Evolutionary conservation across 805 yeast genomes (phyloP), one percentile per base, ranked within the genome.

Genomic region (Limtongozyma cylindracea): DNA sequence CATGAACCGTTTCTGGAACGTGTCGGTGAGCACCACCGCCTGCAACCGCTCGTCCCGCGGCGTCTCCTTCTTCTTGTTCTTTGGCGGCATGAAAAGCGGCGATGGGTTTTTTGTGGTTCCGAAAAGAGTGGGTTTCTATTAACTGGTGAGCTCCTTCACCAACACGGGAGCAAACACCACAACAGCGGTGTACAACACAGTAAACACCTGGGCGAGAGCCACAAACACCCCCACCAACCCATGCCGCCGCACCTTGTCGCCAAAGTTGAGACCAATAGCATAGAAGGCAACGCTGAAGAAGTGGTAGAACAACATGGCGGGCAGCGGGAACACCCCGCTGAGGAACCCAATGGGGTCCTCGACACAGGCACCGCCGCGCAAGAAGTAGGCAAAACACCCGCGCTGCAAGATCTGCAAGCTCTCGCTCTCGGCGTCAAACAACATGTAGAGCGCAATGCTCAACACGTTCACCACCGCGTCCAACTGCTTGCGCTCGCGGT

Each of bases 1-100:
- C 74, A 73, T 68, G 45, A 88, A 88, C 33, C 93, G 56, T 1
- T 88, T 71, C 43, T 82, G 76, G 35, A 76, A 88, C 11, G 94
- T 76, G 45, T 88, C 99, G 10, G 93, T 77, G 33, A 88, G 60
- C 12, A 88, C 93, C 27, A 88, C 69, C 4, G 98, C 98, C 49
- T 84, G 96, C 25, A 88, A 56, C 34, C 82, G 57, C 29, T 71
- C 72, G 38, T 67, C 76, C 34, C 61, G 61, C 16, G 58, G 66
- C 15, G 57, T 49, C 25, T 66, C 76, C 33, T 61, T 60, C 31
- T 31, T 56, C 56, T 39, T 56, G 60, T 32, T 34, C 31, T 56
- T 56, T 16, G 62, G 60, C 9, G 61, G 51, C 60, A 50, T 54
- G 12, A 13, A n/a, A n/a, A n/a, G n/a, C n/a, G 6, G 17, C 17